phyloP scores from a whole-genome alignment of 2,329 filamentous ascomycete genomes.

The Aureobasidium sp. region DNA sequence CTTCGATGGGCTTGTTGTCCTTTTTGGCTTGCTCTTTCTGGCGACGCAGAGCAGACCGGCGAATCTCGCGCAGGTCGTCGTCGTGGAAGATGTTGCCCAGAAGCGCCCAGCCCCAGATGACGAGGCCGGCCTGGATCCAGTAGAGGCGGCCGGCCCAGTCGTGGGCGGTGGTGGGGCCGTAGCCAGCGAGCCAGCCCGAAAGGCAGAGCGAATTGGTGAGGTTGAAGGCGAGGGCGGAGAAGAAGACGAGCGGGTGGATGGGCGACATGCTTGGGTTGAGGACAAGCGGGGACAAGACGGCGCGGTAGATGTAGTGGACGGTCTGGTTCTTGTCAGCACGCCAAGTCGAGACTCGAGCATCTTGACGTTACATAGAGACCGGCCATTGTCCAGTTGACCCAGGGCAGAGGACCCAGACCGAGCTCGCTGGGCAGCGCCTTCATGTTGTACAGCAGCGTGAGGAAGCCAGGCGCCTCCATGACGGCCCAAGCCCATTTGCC shows the following conservation, averaged over 20 bases:
- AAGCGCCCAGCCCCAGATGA: slow-evolving; percentile 69
- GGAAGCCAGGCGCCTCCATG: slow-evolving; percentile 77
- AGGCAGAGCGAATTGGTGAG: slow-evolving; percentile 71
- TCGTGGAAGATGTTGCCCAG: slow-evolving; percentile 84
- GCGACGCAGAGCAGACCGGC: slow-evolving; percentile 58
- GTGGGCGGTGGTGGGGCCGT: slow-evolving; percentile 58
- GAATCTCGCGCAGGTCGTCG: slow-evolving; percentile 79
- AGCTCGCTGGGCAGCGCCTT: slow-evolving; percentile 55
- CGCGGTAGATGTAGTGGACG: slow-evolving; percentile 87
- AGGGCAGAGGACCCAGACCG: slow-evolving; percentile 56
- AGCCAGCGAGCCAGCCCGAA: slow-evolving; percentile 74
- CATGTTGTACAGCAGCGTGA: slow-evolving; percentile 75
- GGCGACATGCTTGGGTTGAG: slow-evolving; percentile 87
- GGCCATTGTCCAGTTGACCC: slow-evolving; percentile 70
- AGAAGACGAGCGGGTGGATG: slow-evolving; percentile 64
- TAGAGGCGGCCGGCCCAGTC: slow-evolving; percentile 44
- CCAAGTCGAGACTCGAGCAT: no score
- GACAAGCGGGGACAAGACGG: slow-evolving; percentile 71
- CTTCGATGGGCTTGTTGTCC: slow-evolving; percentile 39
- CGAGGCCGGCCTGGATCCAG: slow-evolving; percentile 56
- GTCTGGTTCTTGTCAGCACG: no score
- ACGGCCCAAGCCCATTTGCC: slow-evolving; percentile 80
- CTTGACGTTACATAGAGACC: slow-evolving; percentile 59
- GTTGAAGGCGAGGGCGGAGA: slow-evolving; percentile 65
- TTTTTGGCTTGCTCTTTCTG: slow-evolving; percentile 46